Base-by-base conservation (phyloP, 1,284 basidiomycete genomes). In the Cutaneotrichosporon sp. region DNA sequence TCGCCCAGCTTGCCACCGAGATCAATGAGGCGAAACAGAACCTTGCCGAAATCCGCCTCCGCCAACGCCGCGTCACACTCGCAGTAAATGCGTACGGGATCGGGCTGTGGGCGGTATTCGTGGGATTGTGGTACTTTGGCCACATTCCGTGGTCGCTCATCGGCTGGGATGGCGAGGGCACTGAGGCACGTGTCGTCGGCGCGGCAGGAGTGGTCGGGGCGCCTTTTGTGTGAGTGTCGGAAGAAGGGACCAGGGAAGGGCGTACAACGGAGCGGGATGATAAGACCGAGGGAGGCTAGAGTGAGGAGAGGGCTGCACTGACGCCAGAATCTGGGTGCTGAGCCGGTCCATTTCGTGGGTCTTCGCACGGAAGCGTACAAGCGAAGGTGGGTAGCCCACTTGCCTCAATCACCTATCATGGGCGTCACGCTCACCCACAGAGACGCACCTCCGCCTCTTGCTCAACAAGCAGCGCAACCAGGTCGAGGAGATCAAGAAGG, bases 401-500 rank as follows among this genome's bases (percentile, higher is more conserved):
- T 5, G 43, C 14, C 6, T 33, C 22, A 12, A 20, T 8, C 26
- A 29, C n/a, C n/a, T 26, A 29, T 24, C 9, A 25, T 7, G 26
- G 12, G 7, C 11, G n/a, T 38, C 38, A 16, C 11, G 17, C 29
- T 51, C 7, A 34, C 27, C 12, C 14, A 9, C 64, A 92, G 93
- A 97, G 71, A 87, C 83, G 65, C 84, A 85, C 11, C 78, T 98
- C 16, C 84, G 85, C 55, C 71, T 77, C 0, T 78, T 97, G 11
- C 81, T 88, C 61, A 85, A 85, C 65, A 79, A 87, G 66, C 90
- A 93, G 63, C 84, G 88, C 32, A 81, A 82, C 34, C 93, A 90
- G 70, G 82, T 99, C 26, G 93, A 96, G 62, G 93, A 97, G 67
- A 88, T 98, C 64, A 99, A 99, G 79, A 88, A 90, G 76, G 91